A percentile compares a stretch with the other conserved stretches of the same genome.
phyloP scores from a whole-genome alignment of 1,139 yeast genomes.

The Keqinozyma sinolaborantium region DNA sequence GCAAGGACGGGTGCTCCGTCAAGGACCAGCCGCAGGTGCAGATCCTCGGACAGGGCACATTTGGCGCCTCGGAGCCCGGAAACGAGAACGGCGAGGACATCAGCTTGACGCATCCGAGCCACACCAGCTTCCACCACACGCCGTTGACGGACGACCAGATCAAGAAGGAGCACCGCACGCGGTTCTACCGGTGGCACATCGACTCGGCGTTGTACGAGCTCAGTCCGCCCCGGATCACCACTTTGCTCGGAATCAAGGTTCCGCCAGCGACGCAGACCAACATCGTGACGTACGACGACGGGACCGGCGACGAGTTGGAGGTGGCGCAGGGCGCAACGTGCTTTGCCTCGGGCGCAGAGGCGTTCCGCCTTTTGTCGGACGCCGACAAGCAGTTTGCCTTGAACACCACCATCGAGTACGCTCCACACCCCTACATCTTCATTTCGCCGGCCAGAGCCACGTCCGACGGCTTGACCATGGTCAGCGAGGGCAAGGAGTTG shows the following conservation, averaged over 20 bases:
- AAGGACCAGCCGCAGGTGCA: slow-evolving; percentile 86
- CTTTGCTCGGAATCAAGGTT: slow-evolving; percentile 77
- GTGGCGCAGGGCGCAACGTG: slow-evolving; percentile 85
- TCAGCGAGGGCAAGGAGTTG: slow-evolving; percentile 70
- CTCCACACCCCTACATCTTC: slow-evolving; percentile 88
- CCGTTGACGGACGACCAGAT: slow-evolving; percentile 62
- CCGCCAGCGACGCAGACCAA: slow-evolving; percentile 52
- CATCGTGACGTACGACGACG: slow-evolving; percentile 60
- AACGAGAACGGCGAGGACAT: slow-evolving; percentile 57
- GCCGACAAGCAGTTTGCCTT: slow-evolving; percentile 74
- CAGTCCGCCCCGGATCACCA: slow-evolving; percentile 82
- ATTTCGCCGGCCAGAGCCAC: slow-evolving; percentile 80
- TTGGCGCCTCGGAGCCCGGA: slow-evolving; percentile 66
- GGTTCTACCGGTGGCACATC: slow-evolving; percentile 91
- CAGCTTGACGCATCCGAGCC: slow-evolving; percentile 76
- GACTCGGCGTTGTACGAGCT: slow-evolving; percentile 84
- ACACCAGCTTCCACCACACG: slow-evolving; percentile 70
- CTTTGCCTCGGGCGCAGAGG: slow-evolving; percentile 76
- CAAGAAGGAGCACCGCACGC: slow-evolving; percentile 56
- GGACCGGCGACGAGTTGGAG: slow-evolving; percentile 58
- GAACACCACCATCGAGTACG: slow-evolving; percentile 75
- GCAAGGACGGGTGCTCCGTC: slow-evolving; percentile 76
- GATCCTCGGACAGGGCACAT: slow-evolving; percentile 78
- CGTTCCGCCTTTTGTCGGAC: slow-evolving; percentile 60
- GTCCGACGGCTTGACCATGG: slow-evolving; percentile 82